Percentiles rank a stretch among this genome's conserved stretches.
These are phyloP conservation scores for Boletus edulis DNA, from an alignment of 768 basidiomycete genomes.

Conservation along the genomic window DNA sequence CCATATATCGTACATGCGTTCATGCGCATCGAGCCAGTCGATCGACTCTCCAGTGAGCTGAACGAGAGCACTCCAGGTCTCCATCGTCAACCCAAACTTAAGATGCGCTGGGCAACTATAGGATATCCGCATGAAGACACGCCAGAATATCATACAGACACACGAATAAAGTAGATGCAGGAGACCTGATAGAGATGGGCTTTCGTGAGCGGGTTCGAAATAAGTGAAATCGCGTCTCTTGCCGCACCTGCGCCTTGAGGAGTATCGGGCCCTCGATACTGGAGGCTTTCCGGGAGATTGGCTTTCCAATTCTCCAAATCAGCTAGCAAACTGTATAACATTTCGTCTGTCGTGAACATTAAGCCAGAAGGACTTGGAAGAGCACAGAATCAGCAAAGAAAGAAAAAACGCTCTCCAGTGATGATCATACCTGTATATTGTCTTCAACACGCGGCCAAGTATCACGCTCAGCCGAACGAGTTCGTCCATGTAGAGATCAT, in stretches of 20 bases:
- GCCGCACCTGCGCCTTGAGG: constrained; percentile 64
- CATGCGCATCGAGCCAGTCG: constrained; percentile 86
- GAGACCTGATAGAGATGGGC: constrained; percentile 50
- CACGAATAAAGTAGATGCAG: constrained; percentile 87
- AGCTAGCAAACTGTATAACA: constrained; percentile 57
- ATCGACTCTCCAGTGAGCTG: constrained; percentile 75
- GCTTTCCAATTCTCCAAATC: constrained; percentile 79
- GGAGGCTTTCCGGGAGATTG: constrained; percentile 72
- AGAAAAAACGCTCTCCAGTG: neutral
- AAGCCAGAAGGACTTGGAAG: constrained; percentile 77
- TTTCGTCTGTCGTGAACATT: constrained; percentile 78
- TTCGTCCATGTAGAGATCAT: constrained; percentile 83
- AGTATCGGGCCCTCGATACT: constrained; percentile 70
- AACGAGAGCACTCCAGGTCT: constrained; percentile 76
- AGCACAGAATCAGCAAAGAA: constrained; percentile 4
- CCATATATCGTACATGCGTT: constrained; percentile 83
- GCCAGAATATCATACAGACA: constrained; percentile 96
- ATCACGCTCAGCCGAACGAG: constrained; percentile 90
- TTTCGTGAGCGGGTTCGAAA: constrained; percentile 2
- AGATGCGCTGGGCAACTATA: constrained; percentile 89
- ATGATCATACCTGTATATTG: constrained; percentile 75
- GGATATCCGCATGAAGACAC: constrained; percentile 97
- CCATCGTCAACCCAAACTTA: constrained; percentile 79
- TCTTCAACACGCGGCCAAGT: constrained; percentile 88
- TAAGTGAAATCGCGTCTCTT: neutral